Base-by-base conservation (phyloP, 164 flowering plant species). In the Euptelea pleiosperma region DNA sequence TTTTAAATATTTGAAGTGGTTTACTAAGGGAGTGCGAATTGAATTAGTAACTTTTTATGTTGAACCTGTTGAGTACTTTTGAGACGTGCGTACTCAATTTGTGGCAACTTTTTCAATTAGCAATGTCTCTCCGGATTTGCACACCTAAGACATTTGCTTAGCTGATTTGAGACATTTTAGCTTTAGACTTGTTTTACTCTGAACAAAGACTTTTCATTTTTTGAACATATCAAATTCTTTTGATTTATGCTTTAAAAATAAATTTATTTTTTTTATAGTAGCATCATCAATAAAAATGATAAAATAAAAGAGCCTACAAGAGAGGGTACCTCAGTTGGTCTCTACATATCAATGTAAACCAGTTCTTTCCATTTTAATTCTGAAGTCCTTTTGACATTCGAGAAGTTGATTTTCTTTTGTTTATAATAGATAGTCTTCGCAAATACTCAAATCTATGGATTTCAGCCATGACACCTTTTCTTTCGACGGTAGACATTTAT, bases 201-300 rank as follows among this genome's bases (percentile, higher is more conserved):
- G 10, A 41, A 41, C 45, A 8, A 41, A 8, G 15, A n/a, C 45
- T 41, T 15, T 41, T n/a, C 45, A 41, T 41, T n/a, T 41, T n/a
- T n/a, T 41, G 45, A 41, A 41, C 10, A n/a, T n/a, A 3, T 41
- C 45, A 6, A 41, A 41, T n/a, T 6, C 45, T 6, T 41, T n/a
- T 8, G 7, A 41, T n/a, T 41, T 41, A 15, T 41, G 45, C 45
- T 41, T 41, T 15, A 41, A 15, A 41, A 41, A n/a, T 41, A 41
- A 41, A 41, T n/a, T 15, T n/a, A 41, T 15, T 6, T 3, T n/a
- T 41, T n/a, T 41, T n/a, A n/a, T 12, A 8, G 14, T 37, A 14
- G 46, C 48, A 16, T 55, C 48, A 55, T 55, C 14, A 25, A 55
- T 55, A 55, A 28, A 55, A 3, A 65, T 46, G 39, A 55, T 36